A percentile compares a stretch with the other conserved stretches of the same genome.
Conservation (phyloP, 768 basidiomycete species). For the Mrakia frigida region DNA sequence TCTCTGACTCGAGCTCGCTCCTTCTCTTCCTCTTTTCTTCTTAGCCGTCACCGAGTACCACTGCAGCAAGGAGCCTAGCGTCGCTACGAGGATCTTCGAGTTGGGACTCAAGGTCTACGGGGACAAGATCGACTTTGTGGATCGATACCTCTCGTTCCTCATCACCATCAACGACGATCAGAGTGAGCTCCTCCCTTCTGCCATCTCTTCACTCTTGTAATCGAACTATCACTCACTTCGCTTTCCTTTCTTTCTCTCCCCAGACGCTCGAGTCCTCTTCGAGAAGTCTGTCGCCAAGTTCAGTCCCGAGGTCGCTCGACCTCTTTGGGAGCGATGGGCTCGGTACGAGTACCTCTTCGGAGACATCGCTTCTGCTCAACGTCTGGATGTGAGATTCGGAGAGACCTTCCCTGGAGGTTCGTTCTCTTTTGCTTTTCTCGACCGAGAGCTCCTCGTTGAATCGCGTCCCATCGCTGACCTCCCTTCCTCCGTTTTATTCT, state of each 20-base stretch:
- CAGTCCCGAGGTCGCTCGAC: conserved; percentile 64
- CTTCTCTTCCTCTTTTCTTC: background rate
- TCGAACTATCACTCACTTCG: background rate
- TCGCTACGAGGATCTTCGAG: conserved; percentile 89
- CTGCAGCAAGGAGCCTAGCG: conserved; percentile 65
- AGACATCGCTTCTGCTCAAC: conserved; percentile 79
- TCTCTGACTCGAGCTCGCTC: background rate
- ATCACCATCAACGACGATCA: conserved; percentile 92
- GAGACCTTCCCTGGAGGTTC: conserved; percentile 81
- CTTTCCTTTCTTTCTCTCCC: background rate
- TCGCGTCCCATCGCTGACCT: background rate
- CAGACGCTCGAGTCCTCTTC: conserved; percentile 93
- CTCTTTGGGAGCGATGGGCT: conserved; percentile 94
- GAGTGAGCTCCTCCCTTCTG: conserved; percentile 56
- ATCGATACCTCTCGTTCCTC: conserved; percentile 85
- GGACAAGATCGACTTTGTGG: conserved; percentile 68
- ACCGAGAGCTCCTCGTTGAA: conserved; percentile 2
- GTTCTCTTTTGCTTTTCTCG: conserved; percentile 36
- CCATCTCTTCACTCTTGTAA: background rate
- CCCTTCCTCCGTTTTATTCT: background rate
- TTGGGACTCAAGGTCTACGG: conserved; percentile 79
- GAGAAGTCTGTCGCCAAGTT: conserved; percentile 77
- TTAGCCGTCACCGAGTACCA: conserved; percentile 93
- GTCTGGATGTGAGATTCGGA: conserved; percentile 80
- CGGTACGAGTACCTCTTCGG: conserved; percentile 92